Base-by-base conservation (phyloP, 148 eudicot genomes). In the Cornus florida region DNA sequence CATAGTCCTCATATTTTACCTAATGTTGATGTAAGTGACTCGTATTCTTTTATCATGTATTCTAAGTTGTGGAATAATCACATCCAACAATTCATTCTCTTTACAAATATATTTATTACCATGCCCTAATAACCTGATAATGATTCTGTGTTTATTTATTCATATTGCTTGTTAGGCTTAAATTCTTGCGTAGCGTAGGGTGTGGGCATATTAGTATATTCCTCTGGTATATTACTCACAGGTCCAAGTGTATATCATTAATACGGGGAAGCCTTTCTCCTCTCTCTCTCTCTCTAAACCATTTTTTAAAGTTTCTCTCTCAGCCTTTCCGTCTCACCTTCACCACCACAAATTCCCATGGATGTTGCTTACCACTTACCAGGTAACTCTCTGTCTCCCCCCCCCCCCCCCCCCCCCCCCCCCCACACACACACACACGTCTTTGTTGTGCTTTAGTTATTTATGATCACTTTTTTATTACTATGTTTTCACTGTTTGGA, bases 181-280 rank as follows among this genome's bases (percentile, higher is more conserved):
- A 56, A 66, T 73, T 79, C 69, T 77, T 66, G 50, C 56, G 70
- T 43, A 43, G 50, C 50, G 65, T 48, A 50, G 84, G n/a, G n/a
- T n/a, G n/a, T 28, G 28, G 28, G 89, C 87, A 81, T 79, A 83
- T 85, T 59, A 84, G 89, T 62, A 90, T 88, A 90, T 88, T 86
- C 92, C 82, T 17, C 23, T 76, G 48, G 92, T 71, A 89, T 84
- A 81, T 83, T 78, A 50, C 56, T 67, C 77, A 77, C 12, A 69
- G 65, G 38, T 57, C 56, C 33, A 57, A 14, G 23, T 62, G 24
- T 62, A 62, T 62, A 62, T 62, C 0, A 62, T n/a, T 62, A 13
- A 19, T 62, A 62, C 1, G 20, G 4, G 4, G 66, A 17, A 62
- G 8, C 66, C 66, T n/a, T 24, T 17, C 22, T 62, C 4, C 5